Base-by-base conservation (phyloP, 345 rosid genomes). In the Anastatica hierochuntica region DNA sequence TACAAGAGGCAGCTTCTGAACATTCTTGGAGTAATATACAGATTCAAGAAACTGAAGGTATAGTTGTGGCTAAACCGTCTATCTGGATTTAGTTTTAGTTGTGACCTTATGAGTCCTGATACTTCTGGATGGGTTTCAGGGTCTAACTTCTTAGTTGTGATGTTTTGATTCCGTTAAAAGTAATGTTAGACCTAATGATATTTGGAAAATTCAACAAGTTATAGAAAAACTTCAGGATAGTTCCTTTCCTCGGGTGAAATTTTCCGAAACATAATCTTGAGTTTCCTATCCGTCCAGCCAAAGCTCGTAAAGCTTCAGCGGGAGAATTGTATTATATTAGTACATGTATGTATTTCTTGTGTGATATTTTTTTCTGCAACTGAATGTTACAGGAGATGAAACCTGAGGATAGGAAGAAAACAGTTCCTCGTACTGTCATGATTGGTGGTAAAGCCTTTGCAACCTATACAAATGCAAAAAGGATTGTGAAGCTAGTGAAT, bases 391-490 rank as follows among this genome's bases (percentile, higher is more conserved):
- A 90, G 98, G 96, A 76, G 75, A 82, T 87, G 96, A 84, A 68
- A 26, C 76, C 87, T 52, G 84, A 87, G 67, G 88, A 82, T 62
- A 67, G 92, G 71, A 84, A 79, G 79, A 84, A 77, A 44, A 76
- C 82, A 66, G 81, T 80, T 74, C 75, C 95, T 23, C 98, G 96
- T 15, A 90, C 98, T 23, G 61, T 87, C 45, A 87, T 90, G 98
- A 77, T 90, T 51, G 98, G 98, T 53, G 98, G 98, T 59, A 90
- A 90, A 76, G 98, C 98, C 38, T 90, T 87, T 76, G 96, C 98
- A 43, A 90, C 98, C 8, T 90, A 87, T 62, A 82, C 95, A 43
- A 90, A 90, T 71, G 98, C 98, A 45, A 87, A 87, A 75, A 78
- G 92, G 70, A 90, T 87, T 58, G 98, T 90, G 72, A 90, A 87